A percentile compares a stretch with the other conserved stretches of the same genome.
These are phyloP conservation scores for Curvularia sp. DNA, from an alignment of 2,329 filamentous ascomycete genomes.

Conservation along the genomic window DNA sequence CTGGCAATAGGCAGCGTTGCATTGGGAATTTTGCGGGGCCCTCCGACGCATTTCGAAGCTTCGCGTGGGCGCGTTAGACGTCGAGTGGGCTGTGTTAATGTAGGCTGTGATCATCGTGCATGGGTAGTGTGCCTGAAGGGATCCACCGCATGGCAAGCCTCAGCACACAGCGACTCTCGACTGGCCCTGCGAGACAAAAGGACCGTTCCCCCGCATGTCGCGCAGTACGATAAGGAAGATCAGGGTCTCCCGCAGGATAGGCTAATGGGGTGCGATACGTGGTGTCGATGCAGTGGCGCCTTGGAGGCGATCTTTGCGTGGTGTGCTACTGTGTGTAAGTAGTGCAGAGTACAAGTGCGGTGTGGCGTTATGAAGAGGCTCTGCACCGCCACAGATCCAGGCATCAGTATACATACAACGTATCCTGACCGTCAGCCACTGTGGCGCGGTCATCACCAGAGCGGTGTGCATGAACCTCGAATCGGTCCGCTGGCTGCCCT, in stretches of 20 bases:
- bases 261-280: slow-evolving; percentile 12
- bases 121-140: slow-evolving; percentile 11
- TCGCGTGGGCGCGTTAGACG: slow-evolving; percentile 24
- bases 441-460: slow-evolving; percentile 8
- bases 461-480: slow-evolving; percentile 11
- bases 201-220: slow-evolving; percentile 13
- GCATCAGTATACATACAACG: neutral
- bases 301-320: neutral
- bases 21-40: slow-evolving; percentile 19
- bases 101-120: slow-evolving; percentile 28
- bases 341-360: neutral
- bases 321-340: neutral
- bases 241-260: slow-evolving; percentile 18
- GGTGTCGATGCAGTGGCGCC: slow-evolving; percentile 8
- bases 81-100: slow-evolving; percentile 25
- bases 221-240: slow-evolving; percentile 7
- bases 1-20: slow-evolving; percentile 14
- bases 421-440: slow-evolving; percentile 1
- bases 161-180: slow-evolving; percentile 6
- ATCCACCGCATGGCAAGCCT: slow-evolving; percentile 15
- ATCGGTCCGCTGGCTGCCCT: slow-evolving; percentile 5
- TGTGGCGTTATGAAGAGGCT: neutral
- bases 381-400: neutral
- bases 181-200: slow-evolving; percentile 7
- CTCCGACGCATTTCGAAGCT: slow-evolving; percentile 17